Percentiles rank a stretch among this genome's conserved stretches.
phyloP scores from a whole-genome alignment of 2,329 filamentous ascomycete genomes.

The Diplodia scrobiculata region DNA sequence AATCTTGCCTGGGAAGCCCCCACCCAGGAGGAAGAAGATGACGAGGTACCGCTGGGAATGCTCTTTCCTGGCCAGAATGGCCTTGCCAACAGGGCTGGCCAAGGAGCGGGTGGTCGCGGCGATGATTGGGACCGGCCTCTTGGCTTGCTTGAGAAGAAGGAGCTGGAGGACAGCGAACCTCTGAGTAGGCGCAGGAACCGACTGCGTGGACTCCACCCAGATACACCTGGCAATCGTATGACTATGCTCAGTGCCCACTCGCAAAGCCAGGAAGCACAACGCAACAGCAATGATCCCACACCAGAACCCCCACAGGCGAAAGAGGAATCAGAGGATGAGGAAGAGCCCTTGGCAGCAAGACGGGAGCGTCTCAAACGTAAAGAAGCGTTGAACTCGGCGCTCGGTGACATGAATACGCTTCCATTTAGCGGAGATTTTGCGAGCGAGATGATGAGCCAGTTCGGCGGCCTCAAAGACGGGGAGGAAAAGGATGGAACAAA shows the following conservation, averaged over 20 bases:
- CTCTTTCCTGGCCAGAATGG: slow-evolving; percentile 67
- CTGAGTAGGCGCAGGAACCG: slow-evolving; percentile 75
- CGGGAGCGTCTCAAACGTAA: slow-evolving; percentile 65
- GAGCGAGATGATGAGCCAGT: slow-evolving; percentile 63
- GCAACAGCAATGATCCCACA: not conserved
- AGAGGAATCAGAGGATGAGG: slow-evolving; percentile 49
- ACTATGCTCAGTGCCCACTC: slow-evolving; percentile 9
- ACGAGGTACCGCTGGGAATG: slow-evolving; percentile 85
- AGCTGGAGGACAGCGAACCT: slow-evolving; percentile 91
- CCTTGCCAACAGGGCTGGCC: slow-evolving; percentile 46
- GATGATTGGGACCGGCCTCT: slow-evolving; percentile 63
- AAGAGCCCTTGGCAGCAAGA: slow-evolving; percentile 68
- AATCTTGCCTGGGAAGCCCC: slow-evolving; percentile 89
- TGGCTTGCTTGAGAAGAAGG: slow-evolving; percentile 76
- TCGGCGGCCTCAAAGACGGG: slow-evolving; percentile 39
- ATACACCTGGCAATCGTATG: slow-evolving; percentile 35
- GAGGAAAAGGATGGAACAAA: slow-evolving; percentile 36
- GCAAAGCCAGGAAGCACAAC: not conserved
- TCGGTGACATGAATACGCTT: slow-evolving; percentile 47
- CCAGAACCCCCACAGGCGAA: slow-evolving; percentile 33
- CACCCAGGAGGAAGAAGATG: slow-evolving; percentile 52
- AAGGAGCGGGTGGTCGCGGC: slow-evolving; percentile 47
- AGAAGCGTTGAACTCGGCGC: slow-evolving; percentile 52
- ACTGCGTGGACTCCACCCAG: slow-evolving; percentile 63
- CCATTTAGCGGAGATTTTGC: slow-evolving; percentile 69